Percentiles rank a stretch among this genome's conserved stretches.
Evolutionary conservation across 2,329 filamentous ascomycete species (phyloP).

Genomic region (Triangularia verruculosa): DNA sequence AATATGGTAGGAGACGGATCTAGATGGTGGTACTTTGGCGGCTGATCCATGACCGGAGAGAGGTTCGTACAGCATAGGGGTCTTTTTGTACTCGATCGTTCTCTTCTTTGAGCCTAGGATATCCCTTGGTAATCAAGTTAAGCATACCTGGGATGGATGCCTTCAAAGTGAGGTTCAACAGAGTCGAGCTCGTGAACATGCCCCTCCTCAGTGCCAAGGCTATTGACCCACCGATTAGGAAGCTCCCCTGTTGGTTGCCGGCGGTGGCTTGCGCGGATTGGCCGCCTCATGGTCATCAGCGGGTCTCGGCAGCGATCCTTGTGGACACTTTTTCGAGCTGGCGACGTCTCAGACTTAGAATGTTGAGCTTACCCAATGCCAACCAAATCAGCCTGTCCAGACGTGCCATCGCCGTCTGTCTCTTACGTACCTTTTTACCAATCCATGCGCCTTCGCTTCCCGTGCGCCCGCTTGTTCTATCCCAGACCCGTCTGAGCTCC

Average conservation of each 20-base stretch:
- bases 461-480: neutral
- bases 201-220: neutral
- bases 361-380: conserved; percentile 9
- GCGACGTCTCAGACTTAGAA: conserved; percentile 13
- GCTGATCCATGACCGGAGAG: neutral
- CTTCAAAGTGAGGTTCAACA: neutral
- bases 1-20: neutral
- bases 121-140: too few relatives aligned
- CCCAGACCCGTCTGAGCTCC: neutral
- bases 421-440: conserved; percentile 10
- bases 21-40: neutral
- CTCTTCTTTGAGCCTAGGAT: too few relatives aligned
- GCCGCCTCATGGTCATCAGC: conserved; percentile 1
- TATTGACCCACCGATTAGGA: conserved; percentile 6
- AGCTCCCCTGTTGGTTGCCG: neutral
- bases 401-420: neutral
- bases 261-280: conserved; percentile 6
- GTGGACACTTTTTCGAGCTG: conserved; percentile 15
- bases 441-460: conserved; percentile 8
- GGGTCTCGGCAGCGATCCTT: conserved; percentile 1
- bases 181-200: neutral
- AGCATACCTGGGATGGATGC: too few relatives aligned
- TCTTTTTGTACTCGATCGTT: too few relatives aligned
- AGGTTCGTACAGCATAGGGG: too few relatives aligned
- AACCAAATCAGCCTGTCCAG: conserved; percentile 6